A percentile compares a stretch with the other conserved stretches of the same genome.
These are phyloP conservation scores for Urochloa ruziziensis DNA, from an alignment of 176 grass and related monocot species.

Conservation along the genomic window DNA sequence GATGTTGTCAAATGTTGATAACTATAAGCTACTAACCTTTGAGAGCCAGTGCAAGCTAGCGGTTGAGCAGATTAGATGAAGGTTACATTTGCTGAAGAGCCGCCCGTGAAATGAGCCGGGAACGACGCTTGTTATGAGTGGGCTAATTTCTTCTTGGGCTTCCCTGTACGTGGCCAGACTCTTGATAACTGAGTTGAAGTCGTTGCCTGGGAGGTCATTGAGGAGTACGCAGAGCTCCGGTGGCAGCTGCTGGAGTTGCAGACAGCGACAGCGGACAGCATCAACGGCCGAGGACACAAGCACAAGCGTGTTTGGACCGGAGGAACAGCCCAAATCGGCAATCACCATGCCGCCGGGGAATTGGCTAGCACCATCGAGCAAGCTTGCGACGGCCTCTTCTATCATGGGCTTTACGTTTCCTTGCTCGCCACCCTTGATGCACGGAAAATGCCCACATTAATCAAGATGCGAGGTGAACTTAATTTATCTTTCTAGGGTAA, in stretches of 20 bases:
- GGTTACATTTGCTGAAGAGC: not conserved
- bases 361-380: not conserved
- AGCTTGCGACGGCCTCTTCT: not conserved
- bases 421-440: not conserved
- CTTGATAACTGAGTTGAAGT: conserved; percentile 22
- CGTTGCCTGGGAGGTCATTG: conserved; percentile 23
- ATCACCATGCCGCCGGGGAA: not conserved
- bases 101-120: conserved; percentile 27
- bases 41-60: conserved; percentile 29
- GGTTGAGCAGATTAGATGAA: conserved; percentile 13
- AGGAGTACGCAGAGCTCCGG: conserved; percentile 2
- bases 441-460: not conserved
- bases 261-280: not conserved
- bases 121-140: not conserved
- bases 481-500: no score
- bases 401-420: conserved; percentile 16
- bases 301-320: conserved; percentile 13
- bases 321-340: conserved; percentile 26
- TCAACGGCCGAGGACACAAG: not conserved
- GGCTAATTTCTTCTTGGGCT: not conserved
- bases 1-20: no score
- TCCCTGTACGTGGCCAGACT: not conserved
- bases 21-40: conserved; percentile 8
- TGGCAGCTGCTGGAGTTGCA: not conserved
- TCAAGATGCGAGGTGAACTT: no score